phyloP scores from a whole-genome alignment of 2,329 filamentous ascomycete genomes.

The Pseudopyricularia cyperi region DNA sequence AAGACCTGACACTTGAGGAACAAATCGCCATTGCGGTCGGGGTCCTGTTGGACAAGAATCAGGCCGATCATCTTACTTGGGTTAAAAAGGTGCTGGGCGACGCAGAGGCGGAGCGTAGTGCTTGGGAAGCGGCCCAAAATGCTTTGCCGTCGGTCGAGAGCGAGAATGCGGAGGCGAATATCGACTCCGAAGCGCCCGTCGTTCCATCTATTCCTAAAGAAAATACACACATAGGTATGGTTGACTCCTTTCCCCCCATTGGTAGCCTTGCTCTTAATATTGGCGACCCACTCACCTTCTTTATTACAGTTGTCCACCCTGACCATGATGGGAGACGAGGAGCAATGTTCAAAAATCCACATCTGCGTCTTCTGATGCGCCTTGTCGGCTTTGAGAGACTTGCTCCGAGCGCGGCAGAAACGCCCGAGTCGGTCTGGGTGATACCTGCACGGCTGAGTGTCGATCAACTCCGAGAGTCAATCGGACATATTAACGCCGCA shows the following conservation, averaged over 20 bases:
- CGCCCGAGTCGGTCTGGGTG: conserved; percentile 65
- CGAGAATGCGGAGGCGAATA: conserved; percentile 17
- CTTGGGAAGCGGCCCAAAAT: conserved; percentile 63
- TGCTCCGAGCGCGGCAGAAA: conserved; percentile 46
- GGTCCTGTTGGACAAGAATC: conserved; percentile 66
- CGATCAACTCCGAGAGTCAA: conserved; percentile 50
- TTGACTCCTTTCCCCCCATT: neutral
- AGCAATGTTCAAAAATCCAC: conserved; percentile 80
- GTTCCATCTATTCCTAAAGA: conserved; percentile 19
- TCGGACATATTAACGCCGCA: conserved; percentile 63
- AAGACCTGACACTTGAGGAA: conserved; percentile 35
- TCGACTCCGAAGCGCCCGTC: conserved; percentile 11
- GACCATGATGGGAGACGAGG: conserved; percentile 53
- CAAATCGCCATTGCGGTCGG: conserved; percentile 72
- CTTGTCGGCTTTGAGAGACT: conserved; percentile 57
- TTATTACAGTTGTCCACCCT: conserved; percentile 39
- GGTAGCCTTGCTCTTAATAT: neutral
- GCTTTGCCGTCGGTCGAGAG: conserved; percentile 35
- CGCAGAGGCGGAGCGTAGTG: conserved; percentile 59
- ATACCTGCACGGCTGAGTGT: conserved; percentile 55
- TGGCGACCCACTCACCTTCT: conserved; percentile 16
- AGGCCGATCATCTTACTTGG: conserved; percentile 69
- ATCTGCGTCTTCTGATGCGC: conserved; percentile 73
- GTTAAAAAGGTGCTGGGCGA: conserved; percentile 56
- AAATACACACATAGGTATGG: conserved; percentile 41